Percentiles rank a stretch among this genome's conserved stretches.
These are phyloP conservation scores for Zopfochytrium polystomum DNA, from an alignment of 371 early-diverging fungal species.

Conservation along the genomic window DNA sequence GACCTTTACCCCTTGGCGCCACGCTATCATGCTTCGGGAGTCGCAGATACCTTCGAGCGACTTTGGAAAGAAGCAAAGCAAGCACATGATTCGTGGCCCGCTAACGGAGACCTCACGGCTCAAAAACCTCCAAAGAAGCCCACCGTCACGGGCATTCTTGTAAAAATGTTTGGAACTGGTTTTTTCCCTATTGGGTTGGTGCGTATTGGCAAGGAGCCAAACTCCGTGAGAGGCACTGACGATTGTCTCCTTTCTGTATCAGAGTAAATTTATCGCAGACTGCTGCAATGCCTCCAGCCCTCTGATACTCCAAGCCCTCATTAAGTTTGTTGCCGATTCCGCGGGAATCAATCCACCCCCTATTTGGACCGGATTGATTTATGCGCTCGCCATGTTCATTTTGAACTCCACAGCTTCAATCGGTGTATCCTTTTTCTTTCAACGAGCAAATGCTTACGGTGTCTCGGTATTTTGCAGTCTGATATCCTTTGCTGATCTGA, in stretches of 20 bases:
- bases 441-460: conserved; percentile 26
- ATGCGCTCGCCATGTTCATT: conserved; percentile 26
- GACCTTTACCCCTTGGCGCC: conserved; percentile 8
- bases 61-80: too few relatives aligned
- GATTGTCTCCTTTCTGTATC: conserved; percentile 16
- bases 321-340: conserved; percentile 17
- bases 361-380: conserved; percentile 15
- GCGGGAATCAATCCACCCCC: conserved; percentile 12
- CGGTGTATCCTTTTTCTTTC: conserved; percentile 26
- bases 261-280: conserved; percentile 28
- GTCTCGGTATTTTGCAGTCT: too few relatives aligned
- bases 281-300: conserved; percentile 20
- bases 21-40: neutral
- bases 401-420: conserved; percentile 22
- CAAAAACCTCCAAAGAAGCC: conserved; percentile 14
- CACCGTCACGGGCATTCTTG: conserved; percentile 1
- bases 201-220: neutral
- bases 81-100: too few relatives aligned
- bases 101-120: too few relatives aligned
- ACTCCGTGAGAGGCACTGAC: neutral
- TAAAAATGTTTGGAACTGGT: conserved; percentile 22
- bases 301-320: conserved; percentile 24
- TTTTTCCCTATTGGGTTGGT: conserved; percentile 23
- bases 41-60: conserved; percentile 12
- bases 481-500: too few relatives aligned